phyloP scores from a whole-genome alignment of 179 eudicot genomes.

The Silene coronaria region DNA sequence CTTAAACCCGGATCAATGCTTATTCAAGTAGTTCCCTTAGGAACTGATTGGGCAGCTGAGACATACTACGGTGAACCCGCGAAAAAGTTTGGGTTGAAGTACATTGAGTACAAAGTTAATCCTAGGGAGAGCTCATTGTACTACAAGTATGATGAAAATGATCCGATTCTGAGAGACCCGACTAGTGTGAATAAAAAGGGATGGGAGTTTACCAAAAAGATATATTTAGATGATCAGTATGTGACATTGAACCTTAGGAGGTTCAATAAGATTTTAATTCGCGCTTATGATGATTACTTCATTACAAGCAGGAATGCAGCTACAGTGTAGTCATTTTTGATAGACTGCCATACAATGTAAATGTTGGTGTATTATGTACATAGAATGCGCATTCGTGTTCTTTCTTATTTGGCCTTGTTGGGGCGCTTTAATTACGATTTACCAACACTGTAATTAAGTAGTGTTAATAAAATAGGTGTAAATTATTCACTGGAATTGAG shows the following conservation, averaged over 20 bases:
- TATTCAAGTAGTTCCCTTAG: conserved; percentile 74
- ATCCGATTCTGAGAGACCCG: conserved; percentile 64
- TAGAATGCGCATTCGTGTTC: too few species aligned
- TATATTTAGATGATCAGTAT: conserved; percentile 53
- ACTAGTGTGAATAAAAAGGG: conserved; percentile 53
- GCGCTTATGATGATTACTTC: conserved; percentile 41
- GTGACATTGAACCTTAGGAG: conserved; percentile 50
- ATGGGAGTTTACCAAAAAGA: conserved; percentile 69
- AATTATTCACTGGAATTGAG: too few species aligned
- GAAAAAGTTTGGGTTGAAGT: conserved; percentile 59
- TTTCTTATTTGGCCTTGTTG: too few species aligned
- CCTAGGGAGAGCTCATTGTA: conserved; percentile 79
- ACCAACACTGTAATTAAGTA: too few species aligned
- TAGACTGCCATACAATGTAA: too few species aligned
- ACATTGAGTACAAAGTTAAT: conserved; percentile 54
- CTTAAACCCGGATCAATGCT: conserved; percentile 51
- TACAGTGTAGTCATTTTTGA: too few species aligned
- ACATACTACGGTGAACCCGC: conserved; percentile 79
- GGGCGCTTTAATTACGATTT: too few species aligned
- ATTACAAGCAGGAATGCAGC: conserved; percentile 22
- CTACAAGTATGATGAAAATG: conserved; percentile 46
- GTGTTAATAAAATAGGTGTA: too few species aligned
- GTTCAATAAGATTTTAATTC: conserved; percentile 47
- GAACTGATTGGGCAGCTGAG: conserved; percentile 89
- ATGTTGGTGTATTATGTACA: too few species aligned